A percentile compares a stretch with the other conserved stretches of the same genome.
Conservation (phyloP, 148 eudicot species). For the Amaranthus palmeri region DNA sequence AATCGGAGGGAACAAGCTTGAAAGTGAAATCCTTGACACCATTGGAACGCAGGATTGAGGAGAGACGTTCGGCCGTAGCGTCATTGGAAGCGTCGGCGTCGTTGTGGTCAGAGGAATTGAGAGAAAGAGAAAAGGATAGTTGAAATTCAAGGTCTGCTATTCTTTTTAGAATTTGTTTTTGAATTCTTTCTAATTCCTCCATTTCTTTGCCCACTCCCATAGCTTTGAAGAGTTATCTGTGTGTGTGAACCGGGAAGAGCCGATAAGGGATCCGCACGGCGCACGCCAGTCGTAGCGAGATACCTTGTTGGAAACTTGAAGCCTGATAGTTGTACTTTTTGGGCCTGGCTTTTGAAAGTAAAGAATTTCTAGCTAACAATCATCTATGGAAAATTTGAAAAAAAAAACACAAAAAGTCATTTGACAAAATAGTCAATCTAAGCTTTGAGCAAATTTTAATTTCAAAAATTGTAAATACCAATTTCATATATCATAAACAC, state of each 20-base stretch:
- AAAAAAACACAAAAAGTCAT: too few species aligned
- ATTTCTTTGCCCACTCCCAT: slow-evolving; percentile 24
- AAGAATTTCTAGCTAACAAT: too few species aligned
- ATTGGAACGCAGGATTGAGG: slow-evolving; percentile 47
- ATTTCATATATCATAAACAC: too few species aligned
- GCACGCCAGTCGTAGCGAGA: too few species aligned
- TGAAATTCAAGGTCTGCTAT: slow-evolving; percentile 49
- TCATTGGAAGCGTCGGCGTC: slow-evolving; percentile 22
- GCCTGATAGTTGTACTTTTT: too few species aligned
- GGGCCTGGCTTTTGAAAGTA: too few species aligned
- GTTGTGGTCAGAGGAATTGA: slow-evolving; percentile 28
- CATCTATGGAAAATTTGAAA: too few species aligned
- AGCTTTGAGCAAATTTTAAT: too few species aligned
- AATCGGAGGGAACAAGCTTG: slow-evolving; percentile 64
- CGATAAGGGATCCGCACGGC: too few species aligned
- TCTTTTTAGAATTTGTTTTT: slow-evolving; percentile 52
- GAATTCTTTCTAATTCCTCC: slow-evolving; percentile 55
- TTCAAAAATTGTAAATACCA: too few species aligned
- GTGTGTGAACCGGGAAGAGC: neutral
- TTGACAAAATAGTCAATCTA: too few species aligned
- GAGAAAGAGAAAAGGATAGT: slow-evolving; percentile 22
- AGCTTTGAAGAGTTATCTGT: neutral
- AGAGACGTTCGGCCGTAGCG: slow-evolving; percentile 66
- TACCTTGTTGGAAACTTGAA: too few species aligned
- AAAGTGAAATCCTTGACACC: slow-evolving; percentile 60